phyloP scores from a whole-genome alignment of 805 yeast genomes.

The Crinitomyces ghanaensis region DNA sequence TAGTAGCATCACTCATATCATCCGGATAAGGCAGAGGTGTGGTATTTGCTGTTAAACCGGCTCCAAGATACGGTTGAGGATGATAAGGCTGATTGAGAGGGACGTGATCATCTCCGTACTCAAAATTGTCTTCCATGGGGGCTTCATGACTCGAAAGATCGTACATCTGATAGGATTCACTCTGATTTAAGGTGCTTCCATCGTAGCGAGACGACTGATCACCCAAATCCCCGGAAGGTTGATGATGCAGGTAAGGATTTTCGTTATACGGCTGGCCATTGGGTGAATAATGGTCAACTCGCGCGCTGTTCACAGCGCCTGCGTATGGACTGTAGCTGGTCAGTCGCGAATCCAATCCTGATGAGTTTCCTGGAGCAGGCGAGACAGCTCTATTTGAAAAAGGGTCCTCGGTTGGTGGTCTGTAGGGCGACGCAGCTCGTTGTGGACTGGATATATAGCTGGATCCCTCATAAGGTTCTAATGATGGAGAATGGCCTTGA shows the following conservation, averaged over 20 bases:
- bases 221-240: neutral
- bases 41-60: neutral
- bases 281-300: neutral
- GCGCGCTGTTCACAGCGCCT: conserved; percentile 3
- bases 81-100: conserved; percentile 14
- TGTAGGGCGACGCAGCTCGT: too few species aligned
- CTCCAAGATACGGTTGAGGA: conserved; percentile 7
- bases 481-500: too few species aligned
- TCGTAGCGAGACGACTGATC: neutral
- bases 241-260: conserved; percentile 2
- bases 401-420: too few species aligned
- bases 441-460: too few species aligned
- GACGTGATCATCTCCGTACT: conserved; percentile 14
- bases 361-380: too few species aligned
- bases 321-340: conserved; percentile 6
- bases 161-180: conserved; percentile 13
- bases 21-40: conserved; percentile 15
- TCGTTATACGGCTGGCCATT: neutral
- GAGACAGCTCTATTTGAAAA: too few species aligned
- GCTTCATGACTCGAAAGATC: conserved; percentile 11
- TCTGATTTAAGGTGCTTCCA: conserved; percentile 1
- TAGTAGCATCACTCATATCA: conserved; percentile 7
- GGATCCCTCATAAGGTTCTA: too few species aligned
- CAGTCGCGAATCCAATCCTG: too few species aligned
- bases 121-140: conserved; percentile 11